These are phyloP conservation scores for Candida hungchunana DNA, from an alignment of 805 yeast species.

Conservation along the genomic window DNA sequence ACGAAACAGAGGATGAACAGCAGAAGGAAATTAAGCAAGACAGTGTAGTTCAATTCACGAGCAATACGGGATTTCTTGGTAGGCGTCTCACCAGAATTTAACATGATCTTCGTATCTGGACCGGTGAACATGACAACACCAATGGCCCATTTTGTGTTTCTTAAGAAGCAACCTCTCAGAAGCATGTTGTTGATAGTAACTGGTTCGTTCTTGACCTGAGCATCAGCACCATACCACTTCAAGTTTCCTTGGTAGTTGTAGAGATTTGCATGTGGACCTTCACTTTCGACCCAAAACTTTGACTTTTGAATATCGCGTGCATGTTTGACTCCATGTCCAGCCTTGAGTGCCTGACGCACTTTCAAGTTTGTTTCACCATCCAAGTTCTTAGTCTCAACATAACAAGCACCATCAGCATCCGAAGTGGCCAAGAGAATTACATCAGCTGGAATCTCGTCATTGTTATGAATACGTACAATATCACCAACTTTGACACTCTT, in stretches of 20 bases:
- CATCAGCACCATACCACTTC: constrained; percentile 41
- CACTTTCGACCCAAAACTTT: constrained; percentile 70
- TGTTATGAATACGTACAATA: constrained; percentile 61
- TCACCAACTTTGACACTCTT: constrained; percentile 73
- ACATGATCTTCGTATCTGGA: constrained; percentile 74
- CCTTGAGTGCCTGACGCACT: constrained; percentile 68
- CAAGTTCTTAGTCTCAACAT: constrained; percentile 74
- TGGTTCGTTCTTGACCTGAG: constrained; percentile 49
- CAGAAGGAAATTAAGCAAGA: constrained; percentile 58
- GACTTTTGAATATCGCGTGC: constrained; percentile 46
- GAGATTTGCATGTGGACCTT: constrained; percentile 78
- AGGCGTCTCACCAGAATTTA: constrained; percentile 77
- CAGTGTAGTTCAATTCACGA: constrained; percentile 66
- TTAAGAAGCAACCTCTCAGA: constrained; percentile 69
- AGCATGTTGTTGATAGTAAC: constrained; percentile 65
- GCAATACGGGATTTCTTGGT: constrained; percentile 72
- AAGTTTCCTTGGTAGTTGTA: constrained; percentile 74
- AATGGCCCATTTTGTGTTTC: constrained; percentile 81
- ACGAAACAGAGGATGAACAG: constrained; percentile 64
- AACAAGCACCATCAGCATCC: constrained; percentile 64
- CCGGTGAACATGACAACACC: constrained; percentile 79
- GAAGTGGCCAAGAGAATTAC: constrained; percentile 59
- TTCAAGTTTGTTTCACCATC: constrained; percentile 81
- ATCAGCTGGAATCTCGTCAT: constrained; percentile 84
- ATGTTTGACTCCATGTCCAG: constrained; percentile 46